Percentiles rank a stretch among this genome's conserved stretches.
Evolutionary conservation across 768 basidiomycete genomes (phyloP).

Genomic region (Panaeolus cyanescens): DNA sequence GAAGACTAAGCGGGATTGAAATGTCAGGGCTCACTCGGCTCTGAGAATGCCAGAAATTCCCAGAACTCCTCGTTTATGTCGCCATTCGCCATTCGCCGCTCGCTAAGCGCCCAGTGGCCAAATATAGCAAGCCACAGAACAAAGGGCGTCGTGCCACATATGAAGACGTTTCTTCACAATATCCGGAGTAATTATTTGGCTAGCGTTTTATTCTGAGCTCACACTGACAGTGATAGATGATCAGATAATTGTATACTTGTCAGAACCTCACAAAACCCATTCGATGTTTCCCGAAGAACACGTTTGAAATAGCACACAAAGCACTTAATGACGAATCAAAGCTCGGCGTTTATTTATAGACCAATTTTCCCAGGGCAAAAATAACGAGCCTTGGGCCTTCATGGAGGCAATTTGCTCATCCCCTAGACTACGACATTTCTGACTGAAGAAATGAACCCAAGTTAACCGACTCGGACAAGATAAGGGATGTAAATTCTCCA

Average conservation of each 20-base stretch:
- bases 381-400: no score
- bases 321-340: neutral
- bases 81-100: neutral
- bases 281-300: neutral
- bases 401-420: neutral
- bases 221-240: neutral
- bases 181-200: neutral
- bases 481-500: neutral
- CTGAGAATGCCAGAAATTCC: no score
- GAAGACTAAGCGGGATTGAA: neutral
- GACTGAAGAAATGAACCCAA: neutral
- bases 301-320: neutral
- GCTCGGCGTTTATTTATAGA: neutral
- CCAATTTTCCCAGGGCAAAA: neutral
- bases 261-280: neutral
- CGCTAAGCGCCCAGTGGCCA: neutral
- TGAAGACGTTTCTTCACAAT: neutral
- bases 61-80: no score
- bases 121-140: neutral
- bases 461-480: neutral
- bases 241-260: neutral
- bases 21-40: neutral
- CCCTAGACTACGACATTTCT: neutral
- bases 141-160: neutral
- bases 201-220: neutral